Percentiles rank a stretch among this genome's conserved stretches.
Evolutionary conservation across 106 monocot genomes (phyloP).

Genomic region (Acorus gramineus): DNA sequence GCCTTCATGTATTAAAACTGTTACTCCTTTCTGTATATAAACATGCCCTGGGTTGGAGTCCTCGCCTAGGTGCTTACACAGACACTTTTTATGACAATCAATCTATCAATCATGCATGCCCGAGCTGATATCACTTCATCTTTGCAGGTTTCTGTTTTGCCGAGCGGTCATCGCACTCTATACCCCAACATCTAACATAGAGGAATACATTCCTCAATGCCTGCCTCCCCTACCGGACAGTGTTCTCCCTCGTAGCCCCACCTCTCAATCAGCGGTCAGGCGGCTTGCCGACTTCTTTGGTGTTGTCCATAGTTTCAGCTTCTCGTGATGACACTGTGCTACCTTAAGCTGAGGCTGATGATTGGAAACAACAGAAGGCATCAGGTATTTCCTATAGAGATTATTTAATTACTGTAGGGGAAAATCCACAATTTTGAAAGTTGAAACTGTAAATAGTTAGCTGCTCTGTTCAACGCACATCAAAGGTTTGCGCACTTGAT

Average conservation of each 20-base stretch:
- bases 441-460: no score
- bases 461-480: no score
- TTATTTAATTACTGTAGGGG: no score
- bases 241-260: conserved; percentile 25
- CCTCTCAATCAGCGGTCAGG: conserved; percentile 40
- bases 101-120: background rate
- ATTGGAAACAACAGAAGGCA: no score
- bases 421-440: no score
- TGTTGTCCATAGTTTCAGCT: conserved; percentile 31
- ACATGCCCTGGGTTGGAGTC: no score
- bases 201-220: conserved; percentile 60
- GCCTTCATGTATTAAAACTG: no score
- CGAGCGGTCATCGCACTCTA: conserved; percentile 47
- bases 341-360: no score
- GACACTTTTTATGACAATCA: background rate
- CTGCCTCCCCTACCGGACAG: conserved; percentile 57
- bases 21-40: no score
- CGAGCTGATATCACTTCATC: background rate
- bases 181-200: conserved; percentile 15
- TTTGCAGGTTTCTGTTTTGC: conserved; percentile 78
- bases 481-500: no score
- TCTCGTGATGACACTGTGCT: conserved; percentile 10
- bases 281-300: conserved; percentile 45
- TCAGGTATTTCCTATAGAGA: no score
- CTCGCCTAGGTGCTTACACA: no score